A percentile compares a stretch with the other conserved stretches of the same genome.
Conservation (phyloP, 805 yeast species). For the Saccharomycopsis sp. region DNA sequence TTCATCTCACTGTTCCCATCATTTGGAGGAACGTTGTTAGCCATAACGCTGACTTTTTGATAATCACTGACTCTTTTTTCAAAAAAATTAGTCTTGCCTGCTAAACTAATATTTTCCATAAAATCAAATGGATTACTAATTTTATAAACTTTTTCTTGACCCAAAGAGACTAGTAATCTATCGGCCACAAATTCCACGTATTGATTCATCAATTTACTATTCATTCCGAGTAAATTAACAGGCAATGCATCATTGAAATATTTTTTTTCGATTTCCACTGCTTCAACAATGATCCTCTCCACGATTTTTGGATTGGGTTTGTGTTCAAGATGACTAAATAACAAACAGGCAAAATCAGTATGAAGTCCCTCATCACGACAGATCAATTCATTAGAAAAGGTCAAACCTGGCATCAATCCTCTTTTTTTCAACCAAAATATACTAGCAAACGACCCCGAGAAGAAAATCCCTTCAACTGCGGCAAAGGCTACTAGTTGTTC, state of each 20-base stretch:
- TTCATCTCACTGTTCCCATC: neutral
- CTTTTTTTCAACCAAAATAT: slow-evolving; percentile 98
- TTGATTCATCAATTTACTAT: slow-evolving; percentile 87
- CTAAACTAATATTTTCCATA: slow-evolving; percentile 96
- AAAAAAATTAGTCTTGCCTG: slow-evolving; percentile 98
- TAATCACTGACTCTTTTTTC: slow-evolving; percentile 98
- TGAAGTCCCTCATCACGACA: slow-evolving; percentile 98
- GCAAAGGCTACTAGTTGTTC: slow-evolving; percentile 97
- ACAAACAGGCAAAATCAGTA: slow-evolving; percentile 94
- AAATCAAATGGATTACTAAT: slow-evolving; percentile 93
- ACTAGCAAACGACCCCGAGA: slow-evolving; percentile 96
- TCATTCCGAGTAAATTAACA: slow-evolving; percentile 89
- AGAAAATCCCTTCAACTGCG: slow-evolving; percentile 97
- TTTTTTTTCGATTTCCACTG: slow-evolving; percentile 88
- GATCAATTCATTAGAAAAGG: slow-evolving; percentile 94
- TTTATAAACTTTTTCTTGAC: slow-evolving; percentile 79
- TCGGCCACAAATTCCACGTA: slow-evolving; percentile 97
- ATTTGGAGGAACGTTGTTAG: slow-evolving; percentile 30
- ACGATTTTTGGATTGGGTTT: slow-evolving; percentile 75
- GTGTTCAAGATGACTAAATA: slow-evolving; percentile 85
- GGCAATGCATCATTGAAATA: slow-evolving; percentile 94
- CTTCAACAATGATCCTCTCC: slow-evolving; percentile 82
- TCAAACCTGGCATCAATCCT: slow-evolving; percentile 98
- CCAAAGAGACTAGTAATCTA: slow-evolving; percentile 82
- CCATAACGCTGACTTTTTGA: slow-evolving; percentile 99